Evolutionary conservation across 2,329 filamentous ascomycete genomes (phyloP), one percentile per base, ranked within the genome.

Genomic region (Emergomyces orientalis): DNA sequence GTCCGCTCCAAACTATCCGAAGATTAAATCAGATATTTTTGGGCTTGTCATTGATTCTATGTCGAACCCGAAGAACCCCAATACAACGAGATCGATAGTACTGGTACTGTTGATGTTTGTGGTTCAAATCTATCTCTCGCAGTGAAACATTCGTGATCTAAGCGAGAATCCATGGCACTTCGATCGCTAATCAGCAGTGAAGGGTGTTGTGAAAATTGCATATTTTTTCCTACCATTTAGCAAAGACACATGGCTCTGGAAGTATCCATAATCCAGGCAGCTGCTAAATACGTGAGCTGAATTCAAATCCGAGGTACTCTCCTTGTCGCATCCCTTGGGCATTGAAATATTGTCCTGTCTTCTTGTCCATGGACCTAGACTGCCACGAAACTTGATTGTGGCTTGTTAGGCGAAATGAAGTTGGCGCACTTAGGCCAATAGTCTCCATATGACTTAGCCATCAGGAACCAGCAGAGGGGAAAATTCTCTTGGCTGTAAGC

Each of bases 401-500:
- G 54, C 54, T 37, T 56, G 27, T 56, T 56, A 56, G 9, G 54
- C 32, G 54, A 39, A 56, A 39, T 37, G 27, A 34, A 13, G 32
- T 56, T 41, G 34, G 54, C 54, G 30, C 54, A 37, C 32, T 22
- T 54, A 54, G 30, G n/a, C 54, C 54, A 56, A 56, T 56, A 25
- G 32, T 25, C 19, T 39, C 32, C 52, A 13, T 25, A 25, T 14
- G n/a, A 3, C 52, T 47, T 47, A 6, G 32, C n/a, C 27, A 22
- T 3, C 3, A 22, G 30, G 9, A 37, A 17, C 27, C n/a, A 22
- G n/a, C n/a, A 51, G 47, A 51, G 47, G 43, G n/a, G 9, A 47
- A 47, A n/a, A 25, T 47, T 25, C 45, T 47, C 45, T 47, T 47
- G 22, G 45, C 22, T n/a, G 43, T 45, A 19, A 45, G 19, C 43